These are phyloP conservation scores for Polyporus arcularius DNA, from an alignment of 768 basidiomycete species.

Conservation along the genomic window DNA sequence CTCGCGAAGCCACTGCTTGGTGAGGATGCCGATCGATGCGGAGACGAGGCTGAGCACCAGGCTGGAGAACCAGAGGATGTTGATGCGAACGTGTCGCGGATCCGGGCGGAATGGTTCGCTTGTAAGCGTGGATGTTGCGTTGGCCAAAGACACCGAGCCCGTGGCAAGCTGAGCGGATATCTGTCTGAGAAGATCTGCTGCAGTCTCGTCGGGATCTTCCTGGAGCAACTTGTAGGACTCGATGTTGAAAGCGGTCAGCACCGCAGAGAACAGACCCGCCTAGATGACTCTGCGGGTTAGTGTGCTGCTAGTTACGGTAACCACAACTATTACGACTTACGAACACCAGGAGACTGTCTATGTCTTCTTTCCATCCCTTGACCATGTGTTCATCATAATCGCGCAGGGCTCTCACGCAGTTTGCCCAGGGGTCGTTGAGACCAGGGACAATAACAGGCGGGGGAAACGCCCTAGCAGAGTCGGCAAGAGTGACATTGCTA, in stretches of 20 bases:
- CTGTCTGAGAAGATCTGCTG: neutral
- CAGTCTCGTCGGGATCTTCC: constrained; percentile 7
- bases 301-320: too few species aligned
- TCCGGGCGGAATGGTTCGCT: constrained; percentile 15
- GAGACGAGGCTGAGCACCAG: constrained; percentile 26
- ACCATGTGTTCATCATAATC: constrained; percentile 12
- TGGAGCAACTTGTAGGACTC: constrained; percentile 17
- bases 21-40: constrained; percentile 25
- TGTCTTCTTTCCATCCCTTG: constrained; percentile 17
- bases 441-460: neutral
- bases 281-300: neutral
- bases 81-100: constrained; percentile 14
- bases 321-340: neutral
- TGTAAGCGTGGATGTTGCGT: constrained; percentile 5
- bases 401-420: constrained; percentile 7
- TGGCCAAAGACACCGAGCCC: neutral
- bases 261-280: constrained; percentile 22
- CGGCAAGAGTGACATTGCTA: neutral
- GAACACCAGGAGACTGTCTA: constrained; percentile 13
- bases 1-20: constrained; percentile 27
- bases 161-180: neutral
- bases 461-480: neutral
- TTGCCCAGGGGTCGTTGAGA: constrained; percentile 3
- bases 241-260: constrained; percentile 20
- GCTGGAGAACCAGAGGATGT: constrained; percentile 26